Evolutionary conservation across 768 basidiomycete species (phyloP), one percentile per base, ranked within the genome.

Genomic region (Candolleomyces aberdarensis): DNA sequence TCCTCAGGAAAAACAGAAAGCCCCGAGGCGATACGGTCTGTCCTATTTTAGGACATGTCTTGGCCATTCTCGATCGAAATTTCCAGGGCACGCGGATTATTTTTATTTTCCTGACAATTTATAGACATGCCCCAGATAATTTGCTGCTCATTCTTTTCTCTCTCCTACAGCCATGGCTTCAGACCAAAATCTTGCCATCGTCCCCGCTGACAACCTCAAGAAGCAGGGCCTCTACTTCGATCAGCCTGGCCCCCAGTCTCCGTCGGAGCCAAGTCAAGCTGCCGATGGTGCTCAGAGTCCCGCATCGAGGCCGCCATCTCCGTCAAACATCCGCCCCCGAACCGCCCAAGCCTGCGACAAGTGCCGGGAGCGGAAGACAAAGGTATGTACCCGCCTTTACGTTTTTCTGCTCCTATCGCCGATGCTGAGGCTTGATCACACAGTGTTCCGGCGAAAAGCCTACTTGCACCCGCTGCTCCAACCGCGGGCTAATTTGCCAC

Each of bases 391-490:
- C 26, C 26, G 43, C 43, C 29, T 10, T 26, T 20, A 6, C 11
- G 36, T n/a, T 51, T 49, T 31, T 31, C 29, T 36, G 14, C 52
- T 11, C 11, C 41, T 43, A 40, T 36, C 56, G 22, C 14, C 32
- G 29, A 55, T 36, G 29, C 43, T 19, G 61, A 41, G 39, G 51
- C 22, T 19, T 39, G 15, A 26, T 36, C 19, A 15, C 53, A 19
- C 63, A 86, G 85, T 86, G 85, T 65, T 84, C 83, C 14, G 85
- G 85, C n/a, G 79, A 80, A 43, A 77, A 75, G 51, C 85, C 85
- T 8, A 75, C 78, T 3, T 86, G 85, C 67, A 68, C 72, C 31
- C 79, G 85, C 29, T 86, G 85, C 64, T 67, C 73, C 1, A 71
- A 74, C 29, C 75, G 83, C 19, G 83, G 82, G 14, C 75, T 85